Percentiles rank a stretch among this genome's conserved stretches.
These are phyloP conservation scores for Starmerella powellii DNA, from an alignment of 805 yeast genomes.

Conservation along the genomic window DNA sequence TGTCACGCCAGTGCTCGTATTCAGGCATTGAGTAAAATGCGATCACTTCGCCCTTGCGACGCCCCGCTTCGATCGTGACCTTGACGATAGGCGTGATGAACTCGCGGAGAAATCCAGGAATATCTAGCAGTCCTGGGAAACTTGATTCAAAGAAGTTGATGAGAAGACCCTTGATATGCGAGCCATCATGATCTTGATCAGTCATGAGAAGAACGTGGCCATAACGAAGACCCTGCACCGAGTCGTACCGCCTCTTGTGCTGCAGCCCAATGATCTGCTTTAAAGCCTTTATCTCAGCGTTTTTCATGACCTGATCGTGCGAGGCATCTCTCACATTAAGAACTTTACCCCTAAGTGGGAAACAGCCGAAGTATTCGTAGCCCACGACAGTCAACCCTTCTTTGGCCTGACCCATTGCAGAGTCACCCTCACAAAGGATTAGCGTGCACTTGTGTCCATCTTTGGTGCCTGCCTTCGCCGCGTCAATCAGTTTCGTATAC, in stretches of 20 bases:
- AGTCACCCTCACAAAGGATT: slow-evolving; percentile 92
- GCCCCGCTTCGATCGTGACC: slow-evolving; percentile 54
- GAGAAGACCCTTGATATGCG: slow-evolving; percentile 90
- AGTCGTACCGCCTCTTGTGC: slow-evolving; percentile 74
- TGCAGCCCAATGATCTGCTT: slow-evolving; percentile 92
- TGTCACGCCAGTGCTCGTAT: slow-evolving; percentile 83
- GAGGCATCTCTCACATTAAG: slow-evolving; percentile 93
- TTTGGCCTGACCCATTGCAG: slow-evolving; percentile 84
- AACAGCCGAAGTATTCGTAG: slow-evolving; percentile 87
- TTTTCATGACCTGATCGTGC: slow-evolving; percentile 86
- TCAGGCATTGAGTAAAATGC: slow-evolving; percentile 93
- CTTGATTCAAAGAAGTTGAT: slow-evolving; percentile 87
- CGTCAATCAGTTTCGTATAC: slow-evolving; percentile 83
- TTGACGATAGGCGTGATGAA: slow-evolving; percentile 95
- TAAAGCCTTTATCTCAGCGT: slow-evolving; percentile 87
- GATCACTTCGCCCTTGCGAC: slow-evolving; percentile 35
- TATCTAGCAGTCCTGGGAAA: slow-evolving; percentile 81
- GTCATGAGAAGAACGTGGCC: slow-evolving; percentile 99
- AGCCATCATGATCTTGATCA: slow-evolving; percentile 99
- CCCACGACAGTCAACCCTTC: slow-evolving; percentile 93
- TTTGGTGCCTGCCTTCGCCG: slow-evolving; percentile 87
- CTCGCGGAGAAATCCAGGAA: slow-evolving; percentile 86
- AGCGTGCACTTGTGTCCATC: slow-evolving; percentile 88
- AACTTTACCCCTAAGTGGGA: slow-evolving; percentile 89
- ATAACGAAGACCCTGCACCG: slow-evolving; percentile 64